Percentiles rank a stretch among this genome's conserved stretches.
Evolutionary conservation across 2,329 filamentous ascomycete genomes (phyloP).

Genomic region (Colletotrichum sp.): DNA sequence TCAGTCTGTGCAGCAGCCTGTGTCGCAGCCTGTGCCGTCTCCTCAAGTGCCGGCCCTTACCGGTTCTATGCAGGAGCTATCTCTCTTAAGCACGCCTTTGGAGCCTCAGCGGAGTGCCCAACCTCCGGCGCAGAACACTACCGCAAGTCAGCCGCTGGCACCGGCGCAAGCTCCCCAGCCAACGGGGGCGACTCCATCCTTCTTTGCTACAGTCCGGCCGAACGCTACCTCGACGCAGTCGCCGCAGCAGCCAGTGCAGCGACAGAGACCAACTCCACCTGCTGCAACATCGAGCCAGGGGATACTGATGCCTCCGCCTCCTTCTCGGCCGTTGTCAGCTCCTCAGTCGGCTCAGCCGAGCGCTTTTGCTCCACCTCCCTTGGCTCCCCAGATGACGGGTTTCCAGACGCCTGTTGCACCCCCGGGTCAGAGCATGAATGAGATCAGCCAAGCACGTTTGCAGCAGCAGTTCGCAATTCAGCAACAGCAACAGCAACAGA

Average conservation of each 20-base stretch:
- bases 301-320: constrained; percentile 76
- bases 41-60: constrained; percentile 59
- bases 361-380: constrained; percentile 73
- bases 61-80: constrained; percentile 69
- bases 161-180: constrained; percentile 47
- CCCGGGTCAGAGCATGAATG: constrained; percentile 77
- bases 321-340: constrained; percentile 83
- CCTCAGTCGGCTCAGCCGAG: constrained; percentile 81
- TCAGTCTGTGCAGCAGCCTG: constrained; percentile 29
- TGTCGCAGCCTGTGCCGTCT: constrained; percentile 32
- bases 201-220: constrained; percentile 52
- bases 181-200: constrained; percentile 62
- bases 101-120: constrained; percentile 47
- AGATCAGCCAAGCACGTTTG: constrained; percentile 70
- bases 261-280: constrained; percentile 50
- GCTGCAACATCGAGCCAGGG: constrained; percentile 58
- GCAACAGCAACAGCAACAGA: constrained; percentile 42
- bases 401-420: constrained; percentile 67
- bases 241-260: constrained; percentile 33
- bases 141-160: constrained; percentile 34
- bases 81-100: constrained; percentile 57
- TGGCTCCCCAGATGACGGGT: constrained; percentile 90
- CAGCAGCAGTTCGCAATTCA: constrained; percentile 65
- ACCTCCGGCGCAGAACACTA: constrained; percentile 28
- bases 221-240: constrained; percentile 14